Percentiles rank a stretch among this genome's conserved stretches.
phyloP scores from a whole-genome alignment of 2,329 filamentous ascomycete genomes.

The Curvularia eragrostidis region DNA sequence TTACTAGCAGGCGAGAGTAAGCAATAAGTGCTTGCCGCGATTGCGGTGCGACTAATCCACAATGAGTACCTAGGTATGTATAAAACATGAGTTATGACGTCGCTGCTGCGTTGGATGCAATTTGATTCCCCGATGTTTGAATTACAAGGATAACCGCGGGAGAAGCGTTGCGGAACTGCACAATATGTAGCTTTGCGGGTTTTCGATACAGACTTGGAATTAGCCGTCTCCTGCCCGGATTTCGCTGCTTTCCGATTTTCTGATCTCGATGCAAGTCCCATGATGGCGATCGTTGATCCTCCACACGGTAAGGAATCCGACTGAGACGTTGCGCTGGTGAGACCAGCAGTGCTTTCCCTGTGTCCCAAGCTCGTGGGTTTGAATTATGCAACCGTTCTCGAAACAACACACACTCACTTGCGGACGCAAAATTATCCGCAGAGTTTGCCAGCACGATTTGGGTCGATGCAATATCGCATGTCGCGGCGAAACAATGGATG shows the following conservation, averaged over 20 bases:
- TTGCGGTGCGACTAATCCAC: not conserved
- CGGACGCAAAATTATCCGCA: not conserved
- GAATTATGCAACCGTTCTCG: not conserved
- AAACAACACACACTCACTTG: not conserved
- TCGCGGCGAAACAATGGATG: constrained; percentile 3
- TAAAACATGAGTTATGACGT: constrained; percentile 8
- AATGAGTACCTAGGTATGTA: not conserved
- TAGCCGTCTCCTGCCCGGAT: not conserved
- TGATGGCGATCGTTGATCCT: constrained; percentile 5
- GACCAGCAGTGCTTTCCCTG: not conserved
- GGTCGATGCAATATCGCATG: not conserved
- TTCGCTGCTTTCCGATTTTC: not conserved
- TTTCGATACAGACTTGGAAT: not conserved
- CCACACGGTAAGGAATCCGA: not conserved
- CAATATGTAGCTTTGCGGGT: constrained; percentile 1
- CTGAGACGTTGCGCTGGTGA: constrained; percentile 7
- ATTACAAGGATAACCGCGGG: constrained; percentile 15
- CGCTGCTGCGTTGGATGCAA: not conserved
- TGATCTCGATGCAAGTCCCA: constrained; percentile 6
- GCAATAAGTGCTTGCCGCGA: constrained; percentile 2
- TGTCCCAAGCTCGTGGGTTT: not conserved
- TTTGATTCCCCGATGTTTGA: not conserved
- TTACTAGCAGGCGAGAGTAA: not conserved
- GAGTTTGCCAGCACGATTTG: not conserved
- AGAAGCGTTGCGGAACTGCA: constrained; percentile 6